Evolutionary conservation across 2,329 filamentous ascomycete genomes (phyloP), one percentile per base, ranked within the genome.

Genomic region (Pseudogymnoascus sp.): DNA sequence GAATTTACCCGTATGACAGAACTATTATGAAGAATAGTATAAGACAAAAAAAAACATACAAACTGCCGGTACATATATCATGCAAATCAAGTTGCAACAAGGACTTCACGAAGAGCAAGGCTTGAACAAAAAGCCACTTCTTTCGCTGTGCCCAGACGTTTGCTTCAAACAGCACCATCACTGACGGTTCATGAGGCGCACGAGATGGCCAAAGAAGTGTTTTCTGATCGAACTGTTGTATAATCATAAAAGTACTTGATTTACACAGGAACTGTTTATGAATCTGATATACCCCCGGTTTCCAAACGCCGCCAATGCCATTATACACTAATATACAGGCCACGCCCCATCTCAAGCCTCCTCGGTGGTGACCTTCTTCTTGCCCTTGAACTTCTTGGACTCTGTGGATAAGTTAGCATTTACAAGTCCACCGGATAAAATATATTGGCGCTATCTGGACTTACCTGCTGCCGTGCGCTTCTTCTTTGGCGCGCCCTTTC

Each of bases 401-500:
- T 78, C 76, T 78, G 67, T 14, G 2, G 47, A 18, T 29, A 11
- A 6, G 37, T 69, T 62, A 67, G 68, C 39, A 63, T 23, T 40
- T 40, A 7, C 4, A 61, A 6, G 4, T 39, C 18, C 36, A 7
- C 12, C 36, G 4, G 64, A 60, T 54, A 21, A 57, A 18, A 5
- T 6, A 57, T 31, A 36, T 62, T 18, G 5, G n/a, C 21, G 34
- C 11, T 40, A 18, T 40, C 2, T 18, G 18, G 10, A 66, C 71
- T 70, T 75, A 74, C 75, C 72, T 67, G 71, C 75, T 73, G 75
- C 64, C n/a, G 81, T 86, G 73, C 81, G 87, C 82, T 95, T 96
- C 85, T 96, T 97, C 84, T 96, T 89, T 6, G 93, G 92, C 51
- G 88, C 85, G 63, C 88, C 88, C 81, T 97, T 97, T 69, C 92